phyloP scores from a whole-genome alignment of 371 early-diverging fungal genomes.

The Rhizopus stolonifer region DNA sequence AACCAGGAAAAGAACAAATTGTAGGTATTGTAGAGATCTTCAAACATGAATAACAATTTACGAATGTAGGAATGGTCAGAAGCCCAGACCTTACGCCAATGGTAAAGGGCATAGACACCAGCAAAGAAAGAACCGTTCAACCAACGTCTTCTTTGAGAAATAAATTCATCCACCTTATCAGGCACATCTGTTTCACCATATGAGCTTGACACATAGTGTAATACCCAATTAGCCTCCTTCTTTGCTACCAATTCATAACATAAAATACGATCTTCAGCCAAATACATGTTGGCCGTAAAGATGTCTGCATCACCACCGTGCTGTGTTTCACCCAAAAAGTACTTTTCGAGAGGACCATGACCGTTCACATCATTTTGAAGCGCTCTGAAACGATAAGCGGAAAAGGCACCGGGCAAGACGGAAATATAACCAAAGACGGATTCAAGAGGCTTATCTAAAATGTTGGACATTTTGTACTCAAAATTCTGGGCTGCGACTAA shows the following conservation, averaged over 20 bases:
- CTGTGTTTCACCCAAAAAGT: constrained; percentile 92
- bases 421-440: constrained; percentile 96
- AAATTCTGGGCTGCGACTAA: constrained; percentile 93
- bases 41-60: constrained; percentile 60
- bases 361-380: constrained; percentile 70
- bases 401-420: constrained; percentile 96
- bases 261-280: constrained; percentile 86
- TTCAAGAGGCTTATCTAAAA: constrained; percentile 96
- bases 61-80: constrained; percentile 58
- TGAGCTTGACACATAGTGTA: constrained; percentile 67
- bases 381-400: constrained; percentile 91
- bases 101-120: constrained; percentile 49
- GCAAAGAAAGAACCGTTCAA: constrained; percentile 78
- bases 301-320: constrained; percentile 73
- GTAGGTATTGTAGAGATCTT: constrained; percentile 59
- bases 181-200: constrained; percentile 91
- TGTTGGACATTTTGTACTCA: constrained; percentile 96
- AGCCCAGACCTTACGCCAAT: constrained; percentile 52
- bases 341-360: constrained; percentile 80
- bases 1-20: constrained; percentile 71
- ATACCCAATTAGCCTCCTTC: constrained; percentile 62
- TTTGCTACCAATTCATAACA: constrained; percentile 88
- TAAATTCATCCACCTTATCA: constrained; percentile 69
- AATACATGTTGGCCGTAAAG: constrained; percentile 74
- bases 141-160: constrained; percentile 90